Percentiles rank a stretch among this genome's conserved stretches.
Conservation (phyloP, 2,329 filamentous ascomycete genomes). For the Venturia pyrina region DNA sequence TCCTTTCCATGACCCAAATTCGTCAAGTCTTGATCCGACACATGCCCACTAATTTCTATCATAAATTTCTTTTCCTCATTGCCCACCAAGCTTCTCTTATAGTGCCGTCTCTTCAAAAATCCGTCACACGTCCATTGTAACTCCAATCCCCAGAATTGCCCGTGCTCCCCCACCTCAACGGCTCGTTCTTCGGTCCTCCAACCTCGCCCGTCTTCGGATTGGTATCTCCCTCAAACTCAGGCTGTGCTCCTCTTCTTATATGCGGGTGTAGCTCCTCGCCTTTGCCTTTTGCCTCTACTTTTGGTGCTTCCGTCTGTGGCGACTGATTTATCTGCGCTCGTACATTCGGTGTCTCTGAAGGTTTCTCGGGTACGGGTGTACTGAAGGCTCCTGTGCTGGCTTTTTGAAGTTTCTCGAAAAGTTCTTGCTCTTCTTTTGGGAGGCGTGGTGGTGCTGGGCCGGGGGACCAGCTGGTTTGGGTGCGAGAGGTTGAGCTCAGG, state of each 20-base stretch:
- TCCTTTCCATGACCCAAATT: background rate
- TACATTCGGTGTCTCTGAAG: slow-evolving; percentile 25
- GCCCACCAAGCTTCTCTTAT: background rate
- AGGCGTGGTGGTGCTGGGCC: slow-evolving; percentile 59
- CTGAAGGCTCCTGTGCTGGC: slow-evolving; percentile 67
- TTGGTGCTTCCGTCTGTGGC: slow-evolving; percentile 29
- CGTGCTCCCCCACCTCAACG: slow-evolving; percentile 86
- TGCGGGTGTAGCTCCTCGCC: slow-evolving; percentile 61
- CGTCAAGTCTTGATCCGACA: background rate
- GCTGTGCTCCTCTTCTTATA: slow-evolving; percentile 64
- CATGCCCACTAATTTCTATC: no score
- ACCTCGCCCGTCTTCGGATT: slow-evolving; percentile 95
- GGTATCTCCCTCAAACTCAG: slow-evolving; percentile 84
- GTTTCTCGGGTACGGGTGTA: slow-evolving; percentile 42
- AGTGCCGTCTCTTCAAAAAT: slow-evolving; percentile 49
- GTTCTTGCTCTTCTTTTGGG: slow-evolving; percentile 77
- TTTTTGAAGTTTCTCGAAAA: slow-evolving; percentile 79
- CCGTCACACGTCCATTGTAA: slow-evolving; percentile 89
- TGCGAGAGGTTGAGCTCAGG: background rate
- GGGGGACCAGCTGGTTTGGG: slow-evolving; percentile 5
- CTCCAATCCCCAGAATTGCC: slow-evolving; percentile 61
- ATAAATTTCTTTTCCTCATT: background rate
- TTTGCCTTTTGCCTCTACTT: slow-evolving; percentile 44
- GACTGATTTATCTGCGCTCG: slow-evolving; percentile 41
- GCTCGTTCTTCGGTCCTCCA: slow-evolving; percentile 95